phyloP scores from a whole-genome alignment of 2,329 filamentous ascomycete species.

The Diatrype stigma region DNA sequence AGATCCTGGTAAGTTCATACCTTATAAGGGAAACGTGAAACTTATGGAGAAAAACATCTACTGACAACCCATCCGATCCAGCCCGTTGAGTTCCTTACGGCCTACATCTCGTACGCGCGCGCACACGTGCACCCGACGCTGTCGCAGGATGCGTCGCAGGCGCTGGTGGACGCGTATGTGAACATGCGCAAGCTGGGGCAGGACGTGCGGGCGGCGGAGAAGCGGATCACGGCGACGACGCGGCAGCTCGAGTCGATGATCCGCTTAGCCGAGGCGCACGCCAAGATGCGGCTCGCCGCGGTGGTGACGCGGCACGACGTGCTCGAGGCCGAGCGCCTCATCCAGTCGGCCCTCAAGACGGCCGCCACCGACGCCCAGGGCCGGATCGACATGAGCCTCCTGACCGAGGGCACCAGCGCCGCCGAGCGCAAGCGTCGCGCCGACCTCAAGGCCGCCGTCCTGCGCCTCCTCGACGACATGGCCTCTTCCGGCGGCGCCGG shows the following conservation, averaged over 20 bases:
- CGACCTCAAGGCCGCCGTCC: constrained; percentile 77
- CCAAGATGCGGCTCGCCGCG: constrained; percentile 85
- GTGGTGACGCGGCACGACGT: constrained; percentile 81
- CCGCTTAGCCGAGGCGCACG: constrained; percentile 90
- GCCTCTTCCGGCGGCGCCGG: constrained; percentile 60
- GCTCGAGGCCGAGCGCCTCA: constrained; percentile 83
- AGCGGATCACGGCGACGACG: constrained; percentile 95
- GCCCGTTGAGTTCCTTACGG: constrained; percentile 92
- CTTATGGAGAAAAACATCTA: constrained; percentile 1
- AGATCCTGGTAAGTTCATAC: constrained; percentile 67
- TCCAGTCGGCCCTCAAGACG: constrained; percentile 91
- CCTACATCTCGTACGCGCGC: constrained; percentile 96
- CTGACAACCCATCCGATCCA: constrained; percentile 34
- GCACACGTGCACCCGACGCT: constrained; percentile 79
- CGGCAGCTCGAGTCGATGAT: constrained; percentile 98
- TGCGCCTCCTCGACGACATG: constrained; percentile 76
- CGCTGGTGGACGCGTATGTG: constrained; percentile 83
- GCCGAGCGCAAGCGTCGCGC: constrained; percentile 78
- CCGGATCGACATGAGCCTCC: constrained; percentile 91
- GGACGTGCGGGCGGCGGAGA: constrained; percentile 81
- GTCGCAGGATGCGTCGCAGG: constrained; percentile 72
- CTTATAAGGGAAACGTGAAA: background rate
- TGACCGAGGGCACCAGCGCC: constrained; percentile 90
- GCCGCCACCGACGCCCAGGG: constrained; percentile 92
- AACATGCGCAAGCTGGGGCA: constrained; percentile 92